phyloP scores from a whole-genome alignment of 2,329 filamentous ascomycete species.

The Aspergillus hortae region DNA sequence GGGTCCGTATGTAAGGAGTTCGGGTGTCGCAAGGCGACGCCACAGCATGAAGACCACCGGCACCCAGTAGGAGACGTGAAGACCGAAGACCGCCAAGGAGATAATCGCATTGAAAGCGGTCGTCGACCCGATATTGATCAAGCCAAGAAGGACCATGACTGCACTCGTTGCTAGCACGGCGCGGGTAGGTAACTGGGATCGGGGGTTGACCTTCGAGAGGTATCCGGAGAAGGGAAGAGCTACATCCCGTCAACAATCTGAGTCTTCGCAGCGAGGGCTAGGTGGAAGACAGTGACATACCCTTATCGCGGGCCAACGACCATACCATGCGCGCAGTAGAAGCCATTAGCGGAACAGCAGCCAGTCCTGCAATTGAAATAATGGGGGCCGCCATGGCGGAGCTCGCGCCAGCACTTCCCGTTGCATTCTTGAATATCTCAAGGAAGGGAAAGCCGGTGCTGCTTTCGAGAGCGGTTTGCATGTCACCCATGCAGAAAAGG shows the following conservation, averaged over 20 bases:
- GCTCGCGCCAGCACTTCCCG: constrained; percentile 1
- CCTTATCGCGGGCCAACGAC: constrained; percentile 4
- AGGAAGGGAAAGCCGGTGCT: constrained; percentile 43
- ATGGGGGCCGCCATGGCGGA: neutral
- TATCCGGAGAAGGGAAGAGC: neutral
- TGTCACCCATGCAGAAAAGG: constrained; percentile 21
- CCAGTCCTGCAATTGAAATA: neutral
- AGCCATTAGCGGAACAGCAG: constrained; percentile 3
- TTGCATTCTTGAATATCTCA: constrained; percentile 34
- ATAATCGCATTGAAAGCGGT: constrained; percentile 24
- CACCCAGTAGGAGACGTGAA: constrained; percentile 27
- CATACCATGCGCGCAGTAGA: constrained; percentile 2
- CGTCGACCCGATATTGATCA: constrained; percentile 16
- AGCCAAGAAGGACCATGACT: constrained; percentile 19
- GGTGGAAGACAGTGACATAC: neutral
- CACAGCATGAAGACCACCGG: constrained; percentile 22
- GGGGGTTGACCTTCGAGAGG: neutral
- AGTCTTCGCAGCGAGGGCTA: neutral
- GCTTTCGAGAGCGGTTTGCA: constrained; percentile 26
- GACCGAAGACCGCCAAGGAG: constrained; percentile 18
- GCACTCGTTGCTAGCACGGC: constrained; percentile 10
- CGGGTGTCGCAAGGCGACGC: constrained; percentile 11
- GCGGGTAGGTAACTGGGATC: neutral
- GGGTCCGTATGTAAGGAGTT: neutral
- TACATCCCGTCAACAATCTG: neutral